A percentile compares a stretch with the other conserved stretches of the same genome.
phyloP scores from a whole-genome alignment of 2,329 filamentous ascomycete species.

The Aspergillus ochraceoroseus region DNA sequence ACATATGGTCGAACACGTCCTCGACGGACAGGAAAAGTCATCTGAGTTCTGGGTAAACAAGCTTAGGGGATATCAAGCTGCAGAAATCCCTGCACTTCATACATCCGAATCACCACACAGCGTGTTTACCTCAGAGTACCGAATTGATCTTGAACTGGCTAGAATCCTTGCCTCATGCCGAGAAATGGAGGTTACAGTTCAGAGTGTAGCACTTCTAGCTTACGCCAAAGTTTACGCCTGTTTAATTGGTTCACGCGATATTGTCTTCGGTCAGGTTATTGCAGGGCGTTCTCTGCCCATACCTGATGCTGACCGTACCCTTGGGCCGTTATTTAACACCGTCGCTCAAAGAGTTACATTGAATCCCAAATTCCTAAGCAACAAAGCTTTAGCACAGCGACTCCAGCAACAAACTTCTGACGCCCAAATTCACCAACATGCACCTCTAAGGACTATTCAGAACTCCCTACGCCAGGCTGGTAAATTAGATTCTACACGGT shows the following conservation, averaged over 20 bases:
- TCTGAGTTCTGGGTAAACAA: constrained; percentile 24
- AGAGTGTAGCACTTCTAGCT: constrained; percentile 28
- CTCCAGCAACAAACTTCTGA: constrained; percentile 46
- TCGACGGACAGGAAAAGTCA: constrained; percentile 47
- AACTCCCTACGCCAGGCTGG: constrained; percentile 42
- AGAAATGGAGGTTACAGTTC: constrained; percentile 29
- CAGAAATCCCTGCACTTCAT: constrained; percentile 21
- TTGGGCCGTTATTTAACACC: constrained; percentile 55
- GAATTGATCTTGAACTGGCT: constrained; percentile 19
- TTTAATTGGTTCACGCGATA: constrained; percentile 30
- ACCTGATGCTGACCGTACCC: constrained; percentile 44
- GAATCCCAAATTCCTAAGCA: constrained; percentile 37
- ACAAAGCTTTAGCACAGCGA: constrained; percentile 36
- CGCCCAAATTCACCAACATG: constrained; percentile 49
- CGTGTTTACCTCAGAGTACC: constrained; percentile 21
- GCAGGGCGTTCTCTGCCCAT: constrained; percentile 49
- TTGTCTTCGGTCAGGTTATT: constrained; percentile 49
- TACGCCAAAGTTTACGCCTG: constrained; percentile 30
- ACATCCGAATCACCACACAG: constrained; percentile 6
- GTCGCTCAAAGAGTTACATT: constrained; percentile 44
- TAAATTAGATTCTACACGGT: constrained; percentile 27
- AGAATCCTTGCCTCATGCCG: constrained; percentile 22
- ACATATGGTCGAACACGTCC: constrained; percentile 52
- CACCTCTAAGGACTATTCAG: constrained; percentile 47
- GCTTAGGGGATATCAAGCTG: constrained; percentile 22